These are phyloP conservation scores for Acanthamoeba divionensis DNA, from an alignment of 208 protist genomes.

Conservation along the genomic window DNA sequence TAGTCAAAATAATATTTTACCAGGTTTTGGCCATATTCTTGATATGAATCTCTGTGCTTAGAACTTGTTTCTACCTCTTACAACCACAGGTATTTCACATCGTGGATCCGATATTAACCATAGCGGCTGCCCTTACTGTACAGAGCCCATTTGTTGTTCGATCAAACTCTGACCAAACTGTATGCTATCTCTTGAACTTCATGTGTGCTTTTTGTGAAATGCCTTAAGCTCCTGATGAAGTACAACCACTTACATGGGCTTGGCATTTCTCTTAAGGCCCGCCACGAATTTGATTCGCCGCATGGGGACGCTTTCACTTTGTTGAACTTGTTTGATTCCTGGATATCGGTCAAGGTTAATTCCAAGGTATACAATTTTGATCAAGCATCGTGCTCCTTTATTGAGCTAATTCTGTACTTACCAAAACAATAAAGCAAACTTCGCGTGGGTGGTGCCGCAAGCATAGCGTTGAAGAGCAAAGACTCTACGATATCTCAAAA, in stretches of 20 bases:
- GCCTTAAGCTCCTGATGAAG: not conserved
- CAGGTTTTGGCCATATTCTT: not conserved
- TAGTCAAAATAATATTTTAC: not conserved
- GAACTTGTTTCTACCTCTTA: not conserved
- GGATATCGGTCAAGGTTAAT: constrained; percentile 48
- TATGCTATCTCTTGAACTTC: not conserved
- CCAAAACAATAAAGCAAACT: too few species aligned
- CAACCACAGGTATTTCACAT: constrained; percentile 19
- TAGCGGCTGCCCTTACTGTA: constrained; percentile 60
- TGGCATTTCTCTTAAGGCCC: not conserved
- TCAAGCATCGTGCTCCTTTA: not conserved
- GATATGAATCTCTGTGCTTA: not conserved
- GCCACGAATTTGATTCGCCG: constrained; percentile 45
- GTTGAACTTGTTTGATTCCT: constrained; percentile 51
- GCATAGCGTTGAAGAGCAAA: constrained; percentile 55
- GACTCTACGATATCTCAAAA: constrained; percentile 62
- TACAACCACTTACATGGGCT: not conserved
- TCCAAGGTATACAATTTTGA: not conserved
- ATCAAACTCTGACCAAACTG: not conserved
- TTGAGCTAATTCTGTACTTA: not conserved
- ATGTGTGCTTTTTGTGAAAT: not conserved
- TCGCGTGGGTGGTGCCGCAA: constrained; percentile 51
- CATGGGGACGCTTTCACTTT: constrained; percentile 63
- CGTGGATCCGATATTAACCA: constrained; percentile 36
- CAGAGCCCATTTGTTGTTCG: constrained; percentile 55